phyloP scores from a whole-genome alignment of 768 basidiomycete genomes.

The Pleurotus cornucopiae region DNA sequence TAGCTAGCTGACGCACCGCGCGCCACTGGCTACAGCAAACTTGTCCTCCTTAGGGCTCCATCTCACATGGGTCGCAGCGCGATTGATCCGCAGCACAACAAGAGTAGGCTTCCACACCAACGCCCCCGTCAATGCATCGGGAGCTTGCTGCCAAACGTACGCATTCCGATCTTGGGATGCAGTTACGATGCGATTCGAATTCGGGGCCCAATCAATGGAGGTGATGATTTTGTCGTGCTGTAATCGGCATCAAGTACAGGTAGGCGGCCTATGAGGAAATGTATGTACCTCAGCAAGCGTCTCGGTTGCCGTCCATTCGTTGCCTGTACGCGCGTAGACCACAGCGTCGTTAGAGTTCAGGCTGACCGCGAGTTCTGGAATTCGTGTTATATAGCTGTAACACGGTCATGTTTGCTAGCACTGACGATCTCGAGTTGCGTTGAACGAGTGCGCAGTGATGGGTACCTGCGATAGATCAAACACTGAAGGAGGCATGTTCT shows the following conservation, averaged over 20 bases:
- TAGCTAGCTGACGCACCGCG: conserved; percentile 50
- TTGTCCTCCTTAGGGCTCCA: conserved; percentile 99
- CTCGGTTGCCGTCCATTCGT: conserved; percentile 67
- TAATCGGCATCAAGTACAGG: neutral
- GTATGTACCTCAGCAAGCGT: conserved; percentile 77
- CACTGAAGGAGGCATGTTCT: conserved; percentile 59
- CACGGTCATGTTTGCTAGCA: conserved; percentile 11
- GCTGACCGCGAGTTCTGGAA: conserved; percentile 85
- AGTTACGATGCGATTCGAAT: conserved; percentile 95
- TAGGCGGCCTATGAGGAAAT: neutral
- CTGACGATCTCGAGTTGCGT: conserved; percentile 81
- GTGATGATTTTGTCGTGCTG: conserved; percentile 96
- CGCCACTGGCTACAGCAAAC: conserved; percentile 97
- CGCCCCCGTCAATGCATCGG: conserved; percentile 68
- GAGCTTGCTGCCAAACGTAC: conserved; percentile 91
- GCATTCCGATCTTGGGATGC: conserved; percentile 99
- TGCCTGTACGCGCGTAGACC: conserved; percentile 66
- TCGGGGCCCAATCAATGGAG: conserved; percentile 97
- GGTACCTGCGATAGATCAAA: conserved; percentile 78
- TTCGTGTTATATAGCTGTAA: neutral
- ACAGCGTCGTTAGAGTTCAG: conserved; percentile 87
- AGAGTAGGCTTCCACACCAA: conserved; percentile 91
- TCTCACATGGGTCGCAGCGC: conserved; percentile 90
- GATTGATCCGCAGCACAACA: conserved; percentile 91
- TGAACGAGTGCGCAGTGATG: conserved; percentile 89